A percentile compares a stretch with the other conserved stretches of the same genome.
Conservation (phyloP, 1,284 basidiomycete genomes). For the Tremellales sp. region DNA sequence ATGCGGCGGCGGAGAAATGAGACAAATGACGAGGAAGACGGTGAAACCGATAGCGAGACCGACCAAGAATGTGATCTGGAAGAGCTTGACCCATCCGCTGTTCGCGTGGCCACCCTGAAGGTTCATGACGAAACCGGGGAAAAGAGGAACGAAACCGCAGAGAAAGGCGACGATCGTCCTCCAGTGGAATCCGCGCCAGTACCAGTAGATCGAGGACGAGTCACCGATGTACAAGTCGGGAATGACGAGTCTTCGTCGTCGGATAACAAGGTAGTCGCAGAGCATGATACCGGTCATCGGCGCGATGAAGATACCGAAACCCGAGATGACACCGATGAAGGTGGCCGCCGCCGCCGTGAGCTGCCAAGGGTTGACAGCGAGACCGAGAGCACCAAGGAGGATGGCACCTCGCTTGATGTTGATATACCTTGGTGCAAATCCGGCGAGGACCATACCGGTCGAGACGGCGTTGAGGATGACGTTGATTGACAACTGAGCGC, state of each 20-base stretch:
- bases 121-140: conserved; percentile 25
- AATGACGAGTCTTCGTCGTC: conserved; percentile 38
- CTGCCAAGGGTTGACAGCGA: conserved; percentile 47
- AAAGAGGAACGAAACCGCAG: conserved; percentile 16
- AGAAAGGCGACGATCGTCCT: conserved; percentile 23
- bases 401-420: conserved; percentile 48
- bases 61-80: conserved; percentile 29
- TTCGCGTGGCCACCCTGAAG: conserved; percentile 9
- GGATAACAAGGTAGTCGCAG: conserved; percentile 48
- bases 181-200: conserved; percentile 25
- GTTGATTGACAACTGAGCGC: conserved; percentile 21
- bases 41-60: conserved; percentile 16
- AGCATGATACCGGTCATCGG: conserved; percentile 47
- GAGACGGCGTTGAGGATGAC: conserved; percentile 25
- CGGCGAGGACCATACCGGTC: conserved; percentile 31
- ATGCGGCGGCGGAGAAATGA: conserved; percentile 15
- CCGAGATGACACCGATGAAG: conserved; percentile 44
- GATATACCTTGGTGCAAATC: conserved; percentile 37
- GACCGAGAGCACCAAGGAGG: conserved; percentile 31
- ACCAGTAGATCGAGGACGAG: conserved; percentile 28
- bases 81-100: conserved; percentile 23
- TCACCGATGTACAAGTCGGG: conserved; percentile 33
- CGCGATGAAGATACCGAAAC: conserved; percentile 8
- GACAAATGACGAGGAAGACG: conserved; percentile 11
- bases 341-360: conserved; percentile 34